These are phyloP conservation scores for Poronia punctata DNA, from an alignment of 495 filamentous ascomycete genomes.

Conservation along the genomic window DNA sequence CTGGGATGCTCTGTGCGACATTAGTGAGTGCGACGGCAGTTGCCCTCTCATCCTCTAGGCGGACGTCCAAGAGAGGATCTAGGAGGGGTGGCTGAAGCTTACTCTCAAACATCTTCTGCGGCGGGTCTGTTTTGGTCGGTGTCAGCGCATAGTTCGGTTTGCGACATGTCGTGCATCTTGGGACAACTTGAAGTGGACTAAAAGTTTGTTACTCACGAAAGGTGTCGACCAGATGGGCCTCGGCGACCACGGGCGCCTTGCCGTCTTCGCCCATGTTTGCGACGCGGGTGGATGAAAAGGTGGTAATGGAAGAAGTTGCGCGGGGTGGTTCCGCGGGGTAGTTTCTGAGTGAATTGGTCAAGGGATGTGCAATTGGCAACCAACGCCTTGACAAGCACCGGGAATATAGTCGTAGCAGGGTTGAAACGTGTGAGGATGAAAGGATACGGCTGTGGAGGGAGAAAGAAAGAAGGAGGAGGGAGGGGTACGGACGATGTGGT, in stretches of 20 bases:
- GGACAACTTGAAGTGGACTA: no score
- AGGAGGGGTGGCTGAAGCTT: constrained; percentile 26
- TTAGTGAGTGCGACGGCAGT: constrained; percentile 14
- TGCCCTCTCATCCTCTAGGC: constrained; percentile 3
- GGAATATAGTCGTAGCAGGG: no score
- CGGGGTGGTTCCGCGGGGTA: constrained; percentile 21
- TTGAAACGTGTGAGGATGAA: no score
- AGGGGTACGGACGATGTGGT: background rate
- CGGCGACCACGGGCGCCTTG: constrained; percentile 64
- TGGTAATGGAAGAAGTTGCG: constrained; percentile 21
- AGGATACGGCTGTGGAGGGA: constrained; percentile 1
- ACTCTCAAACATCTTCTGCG: constrained; percentile 57
- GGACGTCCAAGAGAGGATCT: background rate
- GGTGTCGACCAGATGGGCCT: constrained; percentile 81
- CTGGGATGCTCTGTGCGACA: constrained; percentile 45
- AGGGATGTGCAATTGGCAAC: no score
- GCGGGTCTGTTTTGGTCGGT: constrained; percentile 34
- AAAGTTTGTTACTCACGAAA: constrained; percentile 56
- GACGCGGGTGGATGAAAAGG: constrained; percentile 14
- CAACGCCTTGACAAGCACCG: no score
- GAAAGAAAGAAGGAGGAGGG: constrained; percentile 1
- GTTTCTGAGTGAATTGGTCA: no score
- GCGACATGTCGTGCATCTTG: no score
- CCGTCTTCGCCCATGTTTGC: constrained; percentile 61
- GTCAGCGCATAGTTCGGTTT: constrained; percentile 13